Percentiles rank a stretch among this genome's conserved stretches.
Conservation (phyloP, 805 yeast species). For the Suhomyces kilbournensis region DNA sequence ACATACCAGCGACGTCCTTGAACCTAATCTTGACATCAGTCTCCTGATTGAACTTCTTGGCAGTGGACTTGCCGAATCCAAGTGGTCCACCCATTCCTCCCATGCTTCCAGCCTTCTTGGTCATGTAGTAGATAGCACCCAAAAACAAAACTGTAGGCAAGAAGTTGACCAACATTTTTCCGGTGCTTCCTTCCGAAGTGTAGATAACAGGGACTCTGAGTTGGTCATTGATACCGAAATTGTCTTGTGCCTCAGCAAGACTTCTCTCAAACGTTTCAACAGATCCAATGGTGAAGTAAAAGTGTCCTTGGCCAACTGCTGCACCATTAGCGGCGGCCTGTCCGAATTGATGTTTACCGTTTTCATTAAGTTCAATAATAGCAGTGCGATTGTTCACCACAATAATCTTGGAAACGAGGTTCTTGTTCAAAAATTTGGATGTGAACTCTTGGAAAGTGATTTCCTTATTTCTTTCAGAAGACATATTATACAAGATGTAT, state of each 20-base stretch:
- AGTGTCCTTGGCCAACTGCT: conserved; percentile 20
- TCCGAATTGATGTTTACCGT: conserved; percentile 50
- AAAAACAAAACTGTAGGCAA: conserved; percentile 86
- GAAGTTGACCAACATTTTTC: conserved; percentile 64
- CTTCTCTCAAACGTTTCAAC: conserved; percentile 83
- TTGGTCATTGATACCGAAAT: conserved; percentile 55
- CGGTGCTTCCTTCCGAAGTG: conserved; percentile 64
- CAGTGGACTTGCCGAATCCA: conserved; percentile 85
- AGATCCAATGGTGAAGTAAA: conserved; percentile 79
- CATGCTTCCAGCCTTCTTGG: conserved; percentile 61
- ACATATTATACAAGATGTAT: conserved; percentile 19
- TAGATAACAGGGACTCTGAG: conserved; percentile 81
- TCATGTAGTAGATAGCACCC: conserved; percentile 84
- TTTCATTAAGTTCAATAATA: conserved; percentile 62
- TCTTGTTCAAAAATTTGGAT: conserved; percentile 67
- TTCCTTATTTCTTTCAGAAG: conserved; percentile 36
- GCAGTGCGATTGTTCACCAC: conserved; percentile 79
- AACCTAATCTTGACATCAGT: conserved; percentile 86
- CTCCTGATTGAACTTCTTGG: conserved; percentile 87
- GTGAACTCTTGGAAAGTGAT: conserved; percentile 93
- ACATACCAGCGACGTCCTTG: conserved; percentile 95
- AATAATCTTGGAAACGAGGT: conserved; percentile 66
- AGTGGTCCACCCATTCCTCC: conserved; percentile 82
- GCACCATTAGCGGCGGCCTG: not conserved
- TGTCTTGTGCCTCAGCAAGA: conserved; percentile 72